A percentile compares a stretch with the other conserved stretches of the same genome.
Conservation (phyloP, 805 yeast species). For the Candida tammaniensis region DNA sequence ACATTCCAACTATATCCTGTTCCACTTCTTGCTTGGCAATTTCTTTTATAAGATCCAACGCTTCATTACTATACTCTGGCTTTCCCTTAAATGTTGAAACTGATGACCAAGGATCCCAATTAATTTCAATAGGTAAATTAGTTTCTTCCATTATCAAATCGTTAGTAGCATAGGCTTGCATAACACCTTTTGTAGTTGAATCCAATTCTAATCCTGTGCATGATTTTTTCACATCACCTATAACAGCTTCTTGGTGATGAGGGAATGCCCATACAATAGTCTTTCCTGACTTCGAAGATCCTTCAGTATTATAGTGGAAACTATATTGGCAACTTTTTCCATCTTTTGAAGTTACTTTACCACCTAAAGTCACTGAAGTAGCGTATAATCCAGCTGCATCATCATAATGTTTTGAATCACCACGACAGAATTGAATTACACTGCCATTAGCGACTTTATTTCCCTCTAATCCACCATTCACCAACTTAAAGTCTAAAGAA, state of each 20-base stretch:
- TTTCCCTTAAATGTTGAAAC: constrained; percentile 30
- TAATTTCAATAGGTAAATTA: constrained; percentile 37
- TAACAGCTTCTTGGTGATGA: constrained; percentile 45
- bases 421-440: constrained; percentile 58
- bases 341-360: constrained; percentile 11
- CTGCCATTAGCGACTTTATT: constrained; percentile 42
- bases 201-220: constrained; percentile 38
- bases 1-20: constrained; percentile 53
- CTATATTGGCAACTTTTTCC: constrained; percentile 25
- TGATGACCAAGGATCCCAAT: constrained; percentile 58
- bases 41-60: constrained; percentile 35
- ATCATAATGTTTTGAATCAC: constrained; percentile 34
- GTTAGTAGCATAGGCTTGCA: constrained; percentile 43
- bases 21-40: constrained; percentile 54
- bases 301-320: constrained; percentile 27
- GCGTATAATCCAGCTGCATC: constrained; percentile 33
- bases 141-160: constrained; percentile 40
- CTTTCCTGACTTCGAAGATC: constrained; percentile 22
- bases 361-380: constrained; percentile 16
- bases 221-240: constrained; percentile 19
- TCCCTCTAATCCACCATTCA: constrained; percentile 42
- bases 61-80: constrained; percentile 26
- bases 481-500: constrained; percentile 18
- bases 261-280: constrained; percentile 51
- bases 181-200: constrained; percentile 49